Conservation (phyloP, 2,329 filamentous ascomycete species). For the Polychaeton citri region DNA sequence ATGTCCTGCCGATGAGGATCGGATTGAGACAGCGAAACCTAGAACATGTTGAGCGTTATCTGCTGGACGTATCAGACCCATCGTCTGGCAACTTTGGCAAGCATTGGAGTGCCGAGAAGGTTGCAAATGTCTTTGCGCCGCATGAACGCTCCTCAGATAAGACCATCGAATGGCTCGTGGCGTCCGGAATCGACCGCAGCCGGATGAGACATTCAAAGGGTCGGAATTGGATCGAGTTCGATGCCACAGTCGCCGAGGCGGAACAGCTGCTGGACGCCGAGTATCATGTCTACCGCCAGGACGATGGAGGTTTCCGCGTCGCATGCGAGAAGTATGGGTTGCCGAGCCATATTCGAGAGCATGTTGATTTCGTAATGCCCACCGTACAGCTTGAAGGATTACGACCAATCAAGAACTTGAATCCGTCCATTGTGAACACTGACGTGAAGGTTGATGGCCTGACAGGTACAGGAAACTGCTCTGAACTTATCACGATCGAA, state of each 20-base stretch:
- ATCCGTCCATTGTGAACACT: conserved; percentile 1
- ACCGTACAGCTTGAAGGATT: conserved; percentile 12
- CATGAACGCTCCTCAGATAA: conserved; percentile 10
- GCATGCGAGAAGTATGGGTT: conserved; percentile 26
- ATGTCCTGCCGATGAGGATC: conserved; percentile 15
- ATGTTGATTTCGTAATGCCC: conserved; percentile 16
- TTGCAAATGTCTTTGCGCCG: conserved; percentile 17
- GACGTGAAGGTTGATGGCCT: conserved; percentile 4
- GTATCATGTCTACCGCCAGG: conserved; percentile 25
- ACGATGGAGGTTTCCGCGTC: conserved; percentile 19
- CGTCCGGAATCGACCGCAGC: conserved; percentile 9
- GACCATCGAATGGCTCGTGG: conserved; percentile 14
- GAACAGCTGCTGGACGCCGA: conserved; percentile 26
- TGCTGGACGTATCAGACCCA: conserved; percentile 17
- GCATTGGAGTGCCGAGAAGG: conserved; percentile 17
- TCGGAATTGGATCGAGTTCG: conserved; percentile 29
- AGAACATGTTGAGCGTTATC: conserved; percentile 10
- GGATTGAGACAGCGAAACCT: conserved; percentile 15
- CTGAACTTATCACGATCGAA: conserved; percentile 8
- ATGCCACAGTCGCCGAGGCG: conserved; percentile 23
- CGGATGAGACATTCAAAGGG: conserved; percentile 7
- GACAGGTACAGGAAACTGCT: conserved; percentile 5
- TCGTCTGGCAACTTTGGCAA: conserved; percentile 14
- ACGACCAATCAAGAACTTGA: conserved; percentile 6
- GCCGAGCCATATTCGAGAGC: conserved; percentile 11